These are phyloP conservation scores for Manihot esculenta DNA, from an alignment of 441 rosid genomes.

Conservation along the genomic window DNA sequence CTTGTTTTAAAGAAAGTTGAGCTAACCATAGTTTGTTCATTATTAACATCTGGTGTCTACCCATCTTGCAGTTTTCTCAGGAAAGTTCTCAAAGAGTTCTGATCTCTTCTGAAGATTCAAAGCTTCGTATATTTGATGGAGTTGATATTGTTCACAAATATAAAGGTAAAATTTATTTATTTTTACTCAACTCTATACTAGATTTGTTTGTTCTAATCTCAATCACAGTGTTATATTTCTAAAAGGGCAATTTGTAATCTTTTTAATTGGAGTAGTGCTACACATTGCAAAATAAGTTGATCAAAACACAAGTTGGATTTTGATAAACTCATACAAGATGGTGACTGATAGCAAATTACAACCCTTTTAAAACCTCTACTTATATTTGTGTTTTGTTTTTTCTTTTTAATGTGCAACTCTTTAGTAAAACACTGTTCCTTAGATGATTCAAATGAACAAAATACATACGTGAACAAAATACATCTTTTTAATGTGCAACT, in stretches of 20 bases:
- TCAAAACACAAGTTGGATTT: no score
- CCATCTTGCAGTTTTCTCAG: conserved; percentile 51
- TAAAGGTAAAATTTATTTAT: conserved; percentile 46
- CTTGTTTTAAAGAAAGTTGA: neutral
- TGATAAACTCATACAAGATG: neutral
- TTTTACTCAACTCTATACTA: neutral
- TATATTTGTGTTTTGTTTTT: no score
- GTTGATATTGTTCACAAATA: conserved; percentile 54
- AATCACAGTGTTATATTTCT: neutral
- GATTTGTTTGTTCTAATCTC: no score
- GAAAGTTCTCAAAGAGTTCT: conserved; percentile 52
- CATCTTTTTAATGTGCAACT: no score
- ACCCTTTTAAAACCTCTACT: no score
- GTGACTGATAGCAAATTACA: neutral
- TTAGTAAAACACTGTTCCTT: no score
- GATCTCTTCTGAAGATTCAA: conserved; percentile 81
- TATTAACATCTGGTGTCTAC: conserved; percentile 21
- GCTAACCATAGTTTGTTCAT: conserved; percentile 4
- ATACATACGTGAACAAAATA: no score
- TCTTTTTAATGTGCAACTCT: no score
- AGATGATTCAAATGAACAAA: no score
- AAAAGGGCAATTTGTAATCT: neutral
- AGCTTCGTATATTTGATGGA: conserved; percentile 56
- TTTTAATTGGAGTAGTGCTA: neutral
- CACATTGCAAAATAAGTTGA: neutral